phyloP scores from a whole-genome alignment of 441 rosid species.

The Populus hybrid region DNA sequence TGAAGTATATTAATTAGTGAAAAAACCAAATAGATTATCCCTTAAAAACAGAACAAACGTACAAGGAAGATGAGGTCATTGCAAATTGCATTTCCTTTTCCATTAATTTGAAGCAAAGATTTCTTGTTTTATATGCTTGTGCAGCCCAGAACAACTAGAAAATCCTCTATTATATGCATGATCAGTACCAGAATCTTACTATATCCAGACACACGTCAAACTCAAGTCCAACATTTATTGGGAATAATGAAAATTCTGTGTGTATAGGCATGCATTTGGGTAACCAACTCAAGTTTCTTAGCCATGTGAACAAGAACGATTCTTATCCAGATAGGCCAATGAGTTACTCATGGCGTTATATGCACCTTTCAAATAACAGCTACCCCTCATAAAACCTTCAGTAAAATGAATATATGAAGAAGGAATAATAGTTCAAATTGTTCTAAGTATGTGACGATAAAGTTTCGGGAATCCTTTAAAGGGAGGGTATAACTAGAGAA shows the following conservation, averaged over 20 bases:
- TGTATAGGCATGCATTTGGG: background rate
- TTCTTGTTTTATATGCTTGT: background rate
- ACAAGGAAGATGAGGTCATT: background rate
- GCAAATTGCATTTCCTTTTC: too few species aligned
- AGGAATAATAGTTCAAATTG: slow-evolving; percentile 40
- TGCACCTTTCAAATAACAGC: slow-evolving; percentile 15
- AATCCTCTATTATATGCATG: background rate
- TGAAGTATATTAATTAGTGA: background rate
- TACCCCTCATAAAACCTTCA: slow-evolving; percentile 9
- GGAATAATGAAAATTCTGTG: too few species aligned
- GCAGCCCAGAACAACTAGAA: background rate
- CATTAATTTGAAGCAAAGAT: background rate
- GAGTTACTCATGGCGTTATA: background rate
- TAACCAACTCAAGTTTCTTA: background rate
- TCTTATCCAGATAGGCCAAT: background rate
- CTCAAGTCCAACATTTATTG: too few species aligned
- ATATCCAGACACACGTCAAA: background rate
- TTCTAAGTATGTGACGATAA: slow-evolving; percentile 40
- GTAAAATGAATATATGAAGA: slow-evolving; percentile 20
- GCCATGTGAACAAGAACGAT: background rate
- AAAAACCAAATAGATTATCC: background rate
- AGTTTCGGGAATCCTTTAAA: slow-evolving; percentile 28
- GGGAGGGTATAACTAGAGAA: background rate
- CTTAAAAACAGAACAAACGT: background rate
- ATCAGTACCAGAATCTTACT: background rate